A percentile compares a stretch with the other conserved stretches of the same genome.
Evolutionary conservation across 768 basidiomycete genomes (phyloP).

Genomic region (Xerocomus potaroensis): DNA sequence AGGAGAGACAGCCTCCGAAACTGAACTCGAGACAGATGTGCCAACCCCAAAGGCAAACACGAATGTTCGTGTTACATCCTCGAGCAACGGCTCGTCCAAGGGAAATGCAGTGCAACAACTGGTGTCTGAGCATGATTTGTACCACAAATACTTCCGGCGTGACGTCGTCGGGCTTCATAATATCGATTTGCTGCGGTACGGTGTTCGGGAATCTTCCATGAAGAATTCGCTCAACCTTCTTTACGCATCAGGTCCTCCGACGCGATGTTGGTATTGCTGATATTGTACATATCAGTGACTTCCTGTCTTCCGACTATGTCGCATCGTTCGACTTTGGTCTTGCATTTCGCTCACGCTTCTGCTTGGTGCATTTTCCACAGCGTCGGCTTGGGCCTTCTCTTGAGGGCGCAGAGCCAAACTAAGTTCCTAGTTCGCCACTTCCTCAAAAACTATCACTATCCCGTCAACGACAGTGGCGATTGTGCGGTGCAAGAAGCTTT

Average conservation of each 20-base stretch:
- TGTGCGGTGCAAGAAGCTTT: conserved; percentile 92
- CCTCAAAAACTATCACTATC: conserved; percentile 91
- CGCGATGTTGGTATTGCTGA: conserved; percentile 69
- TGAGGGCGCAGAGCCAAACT: conserved; percentile 78
- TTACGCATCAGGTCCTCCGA: conserved; percentile 66
- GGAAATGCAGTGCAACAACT: conserved; percentile 2
- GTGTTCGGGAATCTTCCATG: neutral
- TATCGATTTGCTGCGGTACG: conserved; percentile 81
- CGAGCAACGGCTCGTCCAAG: conserved; percentile 7
- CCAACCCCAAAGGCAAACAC: conserved; percentile 8
- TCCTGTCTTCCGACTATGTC: conserved; percentile 60
- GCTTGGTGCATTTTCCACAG: conserved; percentile 86
- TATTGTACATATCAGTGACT: conserved; percentile 60
- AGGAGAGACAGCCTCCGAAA: conserved; percentile 70
- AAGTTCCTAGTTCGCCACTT: conserved; percentile 94
- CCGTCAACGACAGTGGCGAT: conserved; percentile 58
- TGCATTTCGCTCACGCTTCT: conserved; percentile 82
- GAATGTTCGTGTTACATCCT: neutral
- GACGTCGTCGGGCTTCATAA: conserved; percentile 80
- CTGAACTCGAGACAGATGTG: conserved; percentile 55
- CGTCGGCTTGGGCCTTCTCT: conserved; percentile 77
- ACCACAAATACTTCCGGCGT: conserved; percentile 86
- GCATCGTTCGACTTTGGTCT: conserved; percentile 41
- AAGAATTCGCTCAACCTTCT: conserved; percentile 18
- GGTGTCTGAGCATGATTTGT: conserved; percentile 80